Percentiles rank a stretch among this genome's conserved stretches.
Conservation (phyloP, 169 alveolate genomes). For the Prorocentrum cordatum region DNA sequence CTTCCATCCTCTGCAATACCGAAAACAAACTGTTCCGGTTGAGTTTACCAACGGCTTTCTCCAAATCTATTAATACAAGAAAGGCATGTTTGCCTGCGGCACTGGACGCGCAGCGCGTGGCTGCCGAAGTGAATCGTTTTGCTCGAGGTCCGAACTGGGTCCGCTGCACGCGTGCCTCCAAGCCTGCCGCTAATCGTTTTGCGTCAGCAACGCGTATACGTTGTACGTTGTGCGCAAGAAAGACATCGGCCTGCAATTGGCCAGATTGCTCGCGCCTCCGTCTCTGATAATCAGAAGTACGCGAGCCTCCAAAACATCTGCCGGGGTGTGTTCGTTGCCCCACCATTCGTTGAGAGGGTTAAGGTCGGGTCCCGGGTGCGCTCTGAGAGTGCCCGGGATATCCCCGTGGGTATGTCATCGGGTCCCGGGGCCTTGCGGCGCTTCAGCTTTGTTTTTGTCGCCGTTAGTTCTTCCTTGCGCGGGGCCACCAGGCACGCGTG, state of each 20-base stretch:
- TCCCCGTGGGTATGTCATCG: neutral
- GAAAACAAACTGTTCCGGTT: neutral
- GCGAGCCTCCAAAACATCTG: neutral
- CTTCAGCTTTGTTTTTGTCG: no score
- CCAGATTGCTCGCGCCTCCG: neutral
- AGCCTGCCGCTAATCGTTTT: neutral
- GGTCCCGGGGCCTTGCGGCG: neutral
- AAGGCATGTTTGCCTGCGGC: neutral
- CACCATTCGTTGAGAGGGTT: neutral
- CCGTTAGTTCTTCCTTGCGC: no score
- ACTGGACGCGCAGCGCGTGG: neutral
- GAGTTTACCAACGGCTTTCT: slow-evolving; percentile 1
- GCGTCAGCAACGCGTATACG: neutral
- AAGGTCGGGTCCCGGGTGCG: neutral
- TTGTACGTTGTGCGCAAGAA: neutral
- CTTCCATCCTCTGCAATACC: neutral
- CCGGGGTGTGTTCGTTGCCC: neutral
- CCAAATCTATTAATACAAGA: neutral
- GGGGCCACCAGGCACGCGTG: no score
- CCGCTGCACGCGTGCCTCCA: neutral
- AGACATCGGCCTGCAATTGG: slow-evolving; percentile 4
- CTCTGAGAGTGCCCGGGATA: neutral
- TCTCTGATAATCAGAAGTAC: neutral
- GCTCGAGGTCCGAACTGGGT: neutral
- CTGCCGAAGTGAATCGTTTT: neutral